Evolutionary conservation across 805 yeast genomes (phyloP).

Genomic region (Metschnikowia anglica): DNA sequence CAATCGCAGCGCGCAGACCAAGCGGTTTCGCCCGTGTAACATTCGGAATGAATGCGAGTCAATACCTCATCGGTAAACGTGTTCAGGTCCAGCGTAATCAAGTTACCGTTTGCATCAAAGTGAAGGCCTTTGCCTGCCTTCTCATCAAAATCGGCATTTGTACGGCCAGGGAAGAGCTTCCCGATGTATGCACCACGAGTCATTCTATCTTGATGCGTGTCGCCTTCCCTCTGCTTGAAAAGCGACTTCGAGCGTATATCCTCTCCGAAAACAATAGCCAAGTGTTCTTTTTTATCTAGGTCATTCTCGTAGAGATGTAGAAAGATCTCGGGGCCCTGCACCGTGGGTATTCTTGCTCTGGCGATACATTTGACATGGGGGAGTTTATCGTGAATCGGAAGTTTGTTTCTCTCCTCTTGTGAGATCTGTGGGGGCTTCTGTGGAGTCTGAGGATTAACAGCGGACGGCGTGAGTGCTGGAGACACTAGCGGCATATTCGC

Average conservation of each 20-base stretch:
- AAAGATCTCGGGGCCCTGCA: slow-evolving; percentile 91
- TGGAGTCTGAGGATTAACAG: slow-evolving; percentile 8
- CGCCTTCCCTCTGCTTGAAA: slow-evolving; percentile 60
- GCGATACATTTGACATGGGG: slow-evolving; percentile 87
- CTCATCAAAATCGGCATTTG: slow-evolving; percentile 59
- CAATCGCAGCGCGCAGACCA: slow-evolving; percentile 99
- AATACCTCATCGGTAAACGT: slow-evolving; percentile 45
- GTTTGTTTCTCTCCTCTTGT: slow-evolving; percentile 29
- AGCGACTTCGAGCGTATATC: slow-evolving; percentile 77
- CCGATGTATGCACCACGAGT: slow-evolving; percentile 98
- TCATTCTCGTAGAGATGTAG: slow-evolving; percentile 85
- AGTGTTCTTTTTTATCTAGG: slow-evolving; percentile 86
- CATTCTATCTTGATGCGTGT: slow-evolving; percentile 91
- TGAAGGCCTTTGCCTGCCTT: slow-evolving; percentile 24
- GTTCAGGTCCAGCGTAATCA: slow-evolving; percentile 25
- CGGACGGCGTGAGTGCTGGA: slow-evolving; percentile 20
- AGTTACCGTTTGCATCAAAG: slow-evolving; percentile 36
- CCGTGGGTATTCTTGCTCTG: slow-evolving; percentile 94
- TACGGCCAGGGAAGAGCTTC: slow-evolving; percentile 81
- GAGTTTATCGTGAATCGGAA: slow-evolving; percentile 50
- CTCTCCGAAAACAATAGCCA: slow-evolving; percentile 96
- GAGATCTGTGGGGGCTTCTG: slow-evolving; percentile 16
- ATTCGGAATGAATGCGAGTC: slow-evolving; percentile 92
- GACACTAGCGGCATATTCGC: slow-evolving; percentile 22
- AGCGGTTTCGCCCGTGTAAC: slow-evolving; percentile 98